These are phyloP conservation scores for Xylariomycetidae sp. DNA, from an alignment of 2,329 filamentous ascomycete genomes.

Conservation along the genomic window DNA sequence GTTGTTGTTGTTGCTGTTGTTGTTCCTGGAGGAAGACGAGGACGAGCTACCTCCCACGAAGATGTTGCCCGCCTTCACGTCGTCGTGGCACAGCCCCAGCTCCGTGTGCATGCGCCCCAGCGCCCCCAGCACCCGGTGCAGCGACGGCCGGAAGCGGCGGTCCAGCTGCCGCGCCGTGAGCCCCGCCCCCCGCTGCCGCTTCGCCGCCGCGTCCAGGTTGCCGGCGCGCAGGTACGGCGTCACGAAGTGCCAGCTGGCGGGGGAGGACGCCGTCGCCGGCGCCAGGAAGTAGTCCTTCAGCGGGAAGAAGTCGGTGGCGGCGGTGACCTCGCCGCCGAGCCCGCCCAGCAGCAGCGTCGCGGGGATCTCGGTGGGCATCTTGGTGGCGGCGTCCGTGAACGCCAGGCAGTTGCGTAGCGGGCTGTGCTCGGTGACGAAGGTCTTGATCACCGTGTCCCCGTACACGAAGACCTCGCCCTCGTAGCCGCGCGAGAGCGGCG, in stretches of 20 bases:
- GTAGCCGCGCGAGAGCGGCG: conserved; percentile 21
- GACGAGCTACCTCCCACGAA: conserved; percentile 18
- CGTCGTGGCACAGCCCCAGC: conserved; percentile 26
- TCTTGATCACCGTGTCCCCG: conserved; percentile 24
- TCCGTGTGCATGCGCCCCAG: conserved; percentile 21
- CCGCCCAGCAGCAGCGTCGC: conserved; percentile 25
- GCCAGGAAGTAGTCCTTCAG: conserved; percentile 26
- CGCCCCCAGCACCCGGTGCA: conserved; percentile 21
- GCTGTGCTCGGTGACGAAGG: conserved; percentile 18
- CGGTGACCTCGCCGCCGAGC: conserved; percentile 2
- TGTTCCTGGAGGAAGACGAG: too few species aligned
- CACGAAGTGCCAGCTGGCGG: conserved; percentile 23
- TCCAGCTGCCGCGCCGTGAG: conserved; percentile 21
- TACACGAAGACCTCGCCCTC: conserved; percentile 26
- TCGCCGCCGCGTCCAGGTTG: conserved; percentile 19
- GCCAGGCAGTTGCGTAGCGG: conserved; percentile 28
- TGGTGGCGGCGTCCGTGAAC: conserved; percentile 2
- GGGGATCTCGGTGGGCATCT: conserved; percentile 26
- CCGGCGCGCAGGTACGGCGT: conserved; percentile 23
- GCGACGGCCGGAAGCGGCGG: conserved; percentile 21
- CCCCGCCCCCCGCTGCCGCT: conserved; percentile 13
- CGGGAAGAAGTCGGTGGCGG: conserved; percentile 19
- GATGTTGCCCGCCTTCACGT: conserved; percentile 28
- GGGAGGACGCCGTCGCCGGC: conserved; percentile 6
- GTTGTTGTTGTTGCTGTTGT: too few species aligned